Percentiles rank a stretch among this genome's conserved stretches.
Evolutionary conservation across 495 filamentous ascomycete species (phyloP).

Genomic region (Penicillium cosmopolitanum): DNA sequence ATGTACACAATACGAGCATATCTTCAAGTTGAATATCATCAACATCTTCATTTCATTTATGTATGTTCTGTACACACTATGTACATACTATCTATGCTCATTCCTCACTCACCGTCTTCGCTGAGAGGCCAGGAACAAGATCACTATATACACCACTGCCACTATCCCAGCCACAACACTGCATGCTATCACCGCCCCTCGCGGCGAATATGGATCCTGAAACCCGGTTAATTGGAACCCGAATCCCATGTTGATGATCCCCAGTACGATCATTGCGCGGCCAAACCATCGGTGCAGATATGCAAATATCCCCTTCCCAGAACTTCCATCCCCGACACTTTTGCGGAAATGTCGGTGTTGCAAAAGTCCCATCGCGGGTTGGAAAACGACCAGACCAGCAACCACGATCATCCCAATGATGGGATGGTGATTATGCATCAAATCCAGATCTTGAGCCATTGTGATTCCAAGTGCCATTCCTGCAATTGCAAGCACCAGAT

Average conservation of each 20-base stretch:
- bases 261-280: slow-evolving; percentile 61
- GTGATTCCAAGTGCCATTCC: slow-evolving; percentile 67
- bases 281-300: slow-evolving; percentile 73
- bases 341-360: slow-evolving; percentile 61
- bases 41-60: no score
- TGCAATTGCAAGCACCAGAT: slow-evolving; percentile 57
- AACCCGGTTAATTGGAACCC: slow-evolving; percentile 57
- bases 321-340: slow-evolving; percentile 22
- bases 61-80: background rate
- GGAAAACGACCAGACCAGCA: slow-evolving; percentile 57
- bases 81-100: background rate
- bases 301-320: slow-evolving; percentile 53
- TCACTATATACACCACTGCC: slow-evolving; percentile 44
- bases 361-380: slow-evolving; percentile 65
- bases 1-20: no score
- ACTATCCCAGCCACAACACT: slow-evolving; percentile 60
- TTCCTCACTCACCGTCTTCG: background rate
- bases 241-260: slow-evolving; percentile 71
- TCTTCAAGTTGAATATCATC: no score
- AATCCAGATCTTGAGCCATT: slow-evolving; percentile 33
- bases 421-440: slow-evolving; percentile 35
- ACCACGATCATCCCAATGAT: slow-evolving; percentile 64
- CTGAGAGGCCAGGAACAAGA: background rate
- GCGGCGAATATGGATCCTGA: slow-evolving; percentile 18
- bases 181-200: slow-evolving; percentile 59